phyloP scores from a whole-genome alignment of 495 filamentous ascomycete species.

The Hypoxylon lenormandii region DNA sequence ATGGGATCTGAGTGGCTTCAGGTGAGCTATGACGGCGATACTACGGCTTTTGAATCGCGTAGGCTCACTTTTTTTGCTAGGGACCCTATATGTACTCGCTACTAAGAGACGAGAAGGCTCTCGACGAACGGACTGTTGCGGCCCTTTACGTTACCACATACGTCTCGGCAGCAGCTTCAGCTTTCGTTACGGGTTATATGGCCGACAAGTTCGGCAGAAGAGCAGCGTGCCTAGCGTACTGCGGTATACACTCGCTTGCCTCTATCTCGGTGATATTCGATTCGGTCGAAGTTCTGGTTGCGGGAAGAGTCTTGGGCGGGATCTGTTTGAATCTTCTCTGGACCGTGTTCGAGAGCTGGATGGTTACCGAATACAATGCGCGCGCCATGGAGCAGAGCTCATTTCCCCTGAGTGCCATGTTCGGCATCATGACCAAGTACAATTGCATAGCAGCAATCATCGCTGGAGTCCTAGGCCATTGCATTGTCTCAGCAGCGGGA shows the following conservation, averaged over 20 bases:
- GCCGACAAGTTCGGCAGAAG: slow-evolving; percentile 61
- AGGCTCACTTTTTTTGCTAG: slow-evolving; percentile 32
- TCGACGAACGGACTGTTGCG: slow-evolving; percentile 59
- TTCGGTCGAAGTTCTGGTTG: slow-evolving; percentile 54
- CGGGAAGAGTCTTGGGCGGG: slow-evolving; percentile 59
- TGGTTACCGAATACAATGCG: slow-evolving; percentile 62
- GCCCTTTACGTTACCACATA: slow-evolving; percentile 61
- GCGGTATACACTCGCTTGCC: slow-evolving; percentile 59
- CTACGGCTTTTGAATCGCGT: neutral
- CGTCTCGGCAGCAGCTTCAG: slow-evolving; percentile 59
- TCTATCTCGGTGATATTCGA: slow-evolving; percentile 59
- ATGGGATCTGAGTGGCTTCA: slow-evolving; percentile 63
- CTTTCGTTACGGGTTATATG: slow-evolving; percentile 59
- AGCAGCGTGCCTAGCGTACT: slow-evolving; percentile 58
- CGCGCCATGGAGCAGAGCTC: slow-evolving; percentile 45
- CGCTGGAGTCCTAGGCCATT: slow-evolving; percentile 54
- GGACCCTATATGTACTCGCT: slow-evolving; percentile 64
- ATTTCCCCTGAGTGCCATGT: slow-evolving; percentile 53
- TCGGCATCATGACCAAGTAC: slow-evolving; percentile 60
- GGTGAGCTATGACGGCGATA: slow-evolving; percentile 39
- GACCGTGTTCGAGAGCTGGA: slow-evolving; percentile 64
- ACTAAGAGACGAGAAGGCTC: slow-evolving; percentile 59
- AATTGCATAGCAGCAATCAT: slow-evolving; percentile 61
- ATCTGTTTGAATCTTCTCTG: slow-evolving; percentile 61
- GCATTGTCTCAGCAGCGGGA: slow-evolving; percentile 53